Conservation (phyloP, 805 yeast genomes). For the Saccharomycopsis synnaedendra region DNA sequence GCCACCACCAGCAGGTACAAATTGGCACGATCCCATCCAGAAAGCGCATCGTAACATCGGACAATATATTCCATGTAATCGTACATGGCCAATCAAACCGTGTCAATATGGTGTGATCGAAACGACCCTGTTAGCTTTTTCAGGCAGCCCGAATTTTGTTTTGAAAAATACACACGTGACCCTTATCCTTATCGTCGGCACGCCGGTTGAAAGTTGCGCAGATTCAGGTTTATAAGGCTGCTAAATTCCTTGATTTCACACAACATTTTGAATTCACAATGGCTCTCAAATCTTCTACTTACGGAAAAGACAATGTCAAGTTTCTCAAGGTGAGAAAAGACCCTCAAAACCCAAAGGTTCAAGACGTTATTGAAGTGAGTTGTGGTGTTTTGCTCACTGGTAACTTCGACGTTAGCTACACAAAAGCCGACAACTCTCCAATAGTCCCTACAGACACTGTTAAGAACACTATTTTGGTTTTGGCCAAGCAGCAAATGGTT, state of each 20-base stretch:
- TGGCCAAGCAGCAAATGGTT: conserved; percentile 73
- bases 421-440: conserved; percentile 78
- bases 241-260: too few species aligned
- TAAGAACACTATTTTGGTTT: conserved; percentile 75
- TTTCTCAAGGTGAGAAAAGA: conserved; percentile 82
- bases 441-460: conserved; percentile 93
- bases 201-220: too few species aligned
- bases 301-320: conserved; percentile 91
- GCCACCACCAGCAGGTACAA: conserved; percentile 65
- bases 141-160: too few species aligned
- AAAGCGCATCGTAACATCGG: conserved; percentile 53
- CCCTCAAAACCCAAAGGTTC: conserved; percentile 57
- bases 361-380: conserved; percentile 79
- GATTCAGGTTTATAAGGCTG: too few species aligned
- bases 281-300: conserved; percentile 39
- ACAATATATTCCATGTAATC: conserved; percentile 82
- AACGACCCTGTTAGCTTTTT: too few species aligned
- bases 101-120: too few species aligned
- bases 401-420: conserved; percentile 68
- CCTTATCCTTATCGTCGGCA: too few species aligned
- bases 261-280: background rate
- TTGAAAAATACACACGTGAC: too few species aligned
- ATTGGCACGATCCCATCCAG: conserved; percentile 74
- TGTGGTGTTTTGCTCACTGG: conserved; percentile 70
- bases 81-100: conserved; percentile 35